Evolutionary conservation across 2,329 filamentous ascomycete genomes (phyloP).

Genomic region (Penicillium occitanis): DNA sequence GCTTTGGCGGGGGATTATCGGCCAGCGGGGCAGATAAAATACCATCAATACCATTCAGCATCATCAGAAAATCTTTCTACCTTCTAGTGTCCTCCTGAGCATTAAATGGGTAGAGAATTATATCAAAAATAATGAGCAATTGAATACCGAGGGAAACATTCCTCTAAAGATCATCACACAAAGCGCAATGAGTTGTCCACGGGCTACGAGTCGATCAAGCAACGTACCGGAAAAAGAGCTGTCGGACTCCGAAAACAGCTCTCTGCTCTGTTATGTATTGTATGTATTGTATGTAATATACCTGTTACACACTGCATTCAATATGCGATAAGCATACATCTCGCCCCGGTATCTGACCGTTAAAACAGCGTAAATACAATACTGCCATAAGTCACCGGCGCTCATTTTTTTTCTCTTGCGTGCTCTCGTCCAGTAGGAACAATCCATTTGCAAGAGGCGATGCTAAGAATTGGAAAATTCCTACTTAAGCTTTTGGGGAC

Average conservation of each 20-base stretch:
- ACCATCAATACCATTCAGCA: background rate
- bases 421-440: conserved; percentile 4
- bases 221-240: background rate
- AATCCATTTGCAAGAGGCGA: background rate
- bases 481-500: conserved; percentile 15
- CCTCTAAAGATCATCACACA: background rate
- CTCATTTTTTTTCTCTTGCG: conserved; percentile 8
- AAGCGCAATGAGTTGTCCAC: background rate
- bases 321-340: background rate
- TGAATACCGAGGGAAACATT: background rate
- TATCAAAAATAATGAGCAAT: background rate
- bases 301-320: background rate
- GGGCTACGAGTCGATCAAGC: conserved; percentile 2
- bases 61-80: background rate
- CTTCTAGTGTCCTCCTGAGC: background rate
- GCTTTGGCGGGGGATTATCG: conserved; percentile 20
- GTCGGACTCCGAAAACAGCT: conserved; percentile 21
- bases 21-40: conserved; percentile 20
- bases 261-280: background rate
- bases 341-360: background rate
- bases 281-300: conserved; percentile 9
- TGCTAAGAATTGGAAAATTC: conserved; percentile 5
- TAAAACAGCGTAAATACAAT: background rate
- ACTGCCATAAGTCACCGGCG: conserved; percentile 2
- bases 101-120: background rate